Conservation (phyloP, 1,139 yeast species). For the Diutina siamensis region DNA sequence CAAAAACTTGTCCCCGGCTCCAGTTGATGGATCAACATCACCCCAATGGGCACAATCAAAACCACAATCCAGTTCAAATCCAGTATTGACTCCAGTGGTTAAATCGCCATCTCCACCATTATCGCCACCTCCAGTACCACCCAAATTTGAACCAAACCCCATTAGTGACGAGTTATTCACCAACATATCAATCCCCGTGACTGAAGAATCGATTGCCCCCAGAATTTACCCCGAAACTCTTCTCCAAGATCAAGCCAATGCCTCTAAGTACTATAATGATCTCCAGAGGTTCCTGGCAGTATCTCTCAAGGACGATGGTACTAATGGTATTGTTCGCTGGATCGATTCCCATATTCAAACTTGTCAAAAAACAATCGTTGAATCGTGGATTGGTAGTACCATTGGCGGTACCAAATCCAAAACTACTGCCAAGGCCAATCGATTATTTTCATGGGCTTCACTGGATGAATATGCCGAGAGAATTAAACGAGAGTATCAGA, state of each 20-base stretch:
- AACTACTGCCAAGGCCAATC: conserved; percentile 5
- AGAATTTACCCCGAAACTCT: conserved; percentile 23
- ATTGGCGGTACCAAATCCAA: conserved; percentile 3
- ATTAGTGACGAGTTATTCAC: neutral
- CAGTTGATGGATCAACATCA: too few relatives aligned
- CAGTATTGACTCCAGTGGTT: too few relatives aligned
- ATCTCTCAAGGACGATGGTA: conserved; percentile 16
- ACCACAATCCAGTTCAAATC: too few relatives aligned
- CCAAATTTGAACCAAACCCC: neutral
- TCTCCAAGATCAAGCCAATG: conserved; percentile 22
- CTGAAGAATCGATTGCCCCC: neutral
- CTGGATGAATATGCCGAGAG: neutral
- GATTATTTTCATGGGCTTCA: conserved; percentile 4
- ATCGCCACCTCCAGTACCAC: neutral
- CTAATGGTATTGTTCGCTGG: conserved; percentile 7
- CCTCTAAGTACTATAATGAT: conserved; percentile 21
- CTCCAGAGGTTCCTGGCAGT: conserved; percentile 28
- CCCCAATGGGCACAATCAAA: too few relatives aligned
- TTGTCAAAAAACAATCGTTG: conserved; percentile 19
- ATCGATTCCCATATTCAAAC: conserved; percentile 19
- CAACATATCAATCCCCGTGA: neutral
- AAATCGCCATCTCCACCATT: too few relatives aligned
- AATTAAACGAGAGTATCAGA: neutral
- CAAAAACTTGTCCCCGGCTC: too few relatives aligned
- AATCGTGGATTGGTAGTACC: conserved; percentile 16